Conservation (phyloP, 306 rosid species). For the Citrullus mucosospermus region DNA sequence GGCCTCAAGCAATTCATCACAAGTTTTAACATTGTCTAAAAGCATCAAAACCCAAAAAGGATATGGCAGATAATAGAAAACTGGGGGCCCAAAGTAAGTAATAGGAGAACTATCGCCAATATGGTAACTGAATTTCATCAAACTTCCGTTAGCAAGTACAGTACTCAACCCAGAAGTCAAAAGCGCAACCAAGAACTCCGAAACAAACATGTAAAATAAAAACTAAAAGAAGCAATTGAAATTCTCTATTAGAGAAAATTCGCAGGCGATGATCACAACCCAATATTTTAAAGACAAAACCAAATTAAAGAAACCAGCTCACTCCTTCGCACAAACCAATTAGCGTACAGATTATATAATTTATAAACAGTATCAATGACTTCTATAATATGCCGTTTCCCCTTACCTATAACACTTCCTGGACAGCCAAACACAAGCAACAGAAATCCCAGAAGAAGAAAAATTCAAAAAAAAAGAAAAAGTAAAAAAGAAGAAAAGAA, state of each 20-base stretch:
- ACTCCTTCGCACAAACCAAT: not conserved
- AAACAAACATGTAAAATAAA: not conserved
- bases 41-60: not conserved
- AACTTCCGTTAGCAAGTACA: not conserved
- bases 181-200: not conserved
- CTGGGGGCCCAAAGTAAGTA: not conserved
- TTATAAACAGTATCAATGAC: not conserved
- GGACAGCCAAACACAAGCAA: not conserved
- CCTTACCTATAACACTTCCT: not conserved
- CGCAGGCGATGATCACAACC: not conserved
- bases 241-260: not conserved
- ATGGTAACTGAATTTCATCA: not conserved
- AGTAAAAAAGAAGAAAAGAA: not conserved
- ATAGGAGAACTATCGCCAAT: not conserved
- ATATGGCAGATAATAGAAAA: not conserved
- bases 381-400: not conserved
- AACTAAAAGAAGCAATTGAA: not conserved
- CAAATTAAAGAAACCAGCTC: not conserved
- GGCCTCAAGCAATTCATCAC: not conserved
- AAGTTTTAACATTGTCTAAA: not conserved
- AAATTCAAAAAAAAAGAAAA: not conserved
- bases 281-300: not conserved
- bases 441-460: not conserved
- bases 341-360: not conserved
- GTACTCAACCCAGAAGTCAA: not conserved